phyloP scores from a whole-genome alignment of 148 eudicot species.

The Vaccinium macrocarpon region DNA sequence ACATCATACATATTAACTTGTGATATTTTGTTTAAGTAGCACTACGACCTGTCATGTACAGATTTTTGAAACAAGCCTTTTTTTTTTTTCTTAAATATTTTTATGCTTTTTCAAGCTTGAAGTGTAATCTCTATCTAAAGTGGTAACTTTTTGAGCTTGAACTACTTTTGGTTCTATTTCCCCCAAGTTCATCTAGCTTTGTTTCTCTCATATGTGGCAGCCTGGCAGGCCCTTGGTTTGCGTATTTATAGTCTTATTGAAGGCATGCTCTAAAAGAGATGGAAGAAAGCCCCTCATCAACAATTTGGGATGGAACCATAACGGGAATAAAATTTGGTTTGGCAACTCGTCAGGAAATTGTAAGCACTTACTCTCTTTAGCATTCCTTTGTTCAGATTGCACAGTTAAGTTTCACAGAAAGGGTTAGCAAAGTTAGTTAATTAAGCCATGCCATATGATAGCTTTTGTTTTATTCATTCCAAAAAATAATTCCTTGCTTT shows the following conservation, averaged over 20 bases:
- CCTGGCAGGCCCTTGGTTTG: background rate
- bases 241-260: background rate
- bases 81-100: background rate
- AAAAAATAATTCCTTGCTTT: background rate
- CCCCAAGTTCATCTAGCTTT: background rate
- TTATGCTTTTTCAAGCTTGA: background rate
- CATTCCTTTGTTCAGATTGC: slow-evolving; percentile 1
- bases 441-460: background rate
- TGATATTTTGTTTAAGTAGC: background rate
- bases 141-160: background rate
- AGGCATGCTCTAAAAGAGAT: slow-evolving; percentile 7
- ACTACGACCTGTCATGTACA: background rate
- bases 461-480: background rate
- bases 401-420: background rate
- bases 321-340: slow-evolving; percentile 41
- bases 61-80: background rate
- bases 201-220: background rate
- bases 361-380: slow-evolving; percentile 4
- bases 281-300: slow-evolving; percentile 17
- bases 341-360: slow-evolving; percentile 21
- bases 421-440: background rate
- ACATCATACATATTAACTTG: background rate
- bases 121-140: background rate
- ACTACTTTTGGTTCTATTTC: background rate
- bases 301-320: slow-evolving; percentile 50